Conservation (phyloP, 257 asterid genomes). For the Solanum boliviense region DNA sequence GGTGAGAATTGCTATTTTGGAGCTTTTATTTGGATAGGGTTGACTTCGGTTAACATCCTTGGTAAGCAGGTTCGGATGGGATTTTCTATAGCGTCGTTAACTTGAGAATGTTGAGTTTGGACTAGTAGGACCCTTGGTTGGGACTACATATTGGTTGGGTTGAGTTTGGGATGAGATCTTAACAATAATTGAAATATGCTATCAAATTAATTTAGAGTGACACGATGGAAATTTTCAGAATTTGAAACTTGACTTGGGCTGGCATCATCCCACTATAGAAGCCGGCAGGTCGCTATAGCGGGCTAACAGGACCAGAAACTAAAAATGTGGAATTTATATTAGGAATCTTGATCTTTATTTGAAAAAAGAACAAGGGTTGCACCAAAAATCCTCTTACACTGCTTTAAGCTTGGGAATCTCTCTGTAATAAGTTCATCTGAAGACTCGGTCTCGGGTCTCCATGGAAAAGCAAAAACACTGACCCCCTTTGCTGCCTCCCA, state of each 20-base stretch:
- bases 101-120: not conserved
- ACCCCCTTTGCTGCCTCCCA: no score
- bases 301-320: not conserved
- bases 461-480: no score
- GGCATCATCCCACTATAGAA: not conserved
- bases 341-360: not conserved
- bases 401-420: not conserved
- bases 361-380: not conserved
- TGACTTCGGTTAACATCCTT: not conserved
- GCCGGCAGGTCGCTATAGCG: rapidly evolving
- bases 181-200: no score
- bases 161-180: not conserved
- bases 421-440: no score
- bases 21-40: not conserved
- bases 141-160: not conserved
- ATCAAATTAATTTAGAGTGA: not conserved
- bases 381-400: not conserved
- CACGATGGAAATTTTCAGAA: no score
- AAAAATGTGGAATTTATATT: not conserved
- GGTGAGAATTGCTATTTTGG: not conserved
- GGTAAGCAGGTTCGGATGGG: not conserved
- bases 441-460: not conserved
- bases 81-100: not conserved
- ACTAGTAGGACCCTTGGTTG: not conserved
- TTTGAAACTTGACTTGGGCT: not conserved